These are phyloP conservation scores for Heterobasidion parviporum DNA, from an alignment of 1,284 basidiomycete genomes.

Conservation along the genomic window DNA sequence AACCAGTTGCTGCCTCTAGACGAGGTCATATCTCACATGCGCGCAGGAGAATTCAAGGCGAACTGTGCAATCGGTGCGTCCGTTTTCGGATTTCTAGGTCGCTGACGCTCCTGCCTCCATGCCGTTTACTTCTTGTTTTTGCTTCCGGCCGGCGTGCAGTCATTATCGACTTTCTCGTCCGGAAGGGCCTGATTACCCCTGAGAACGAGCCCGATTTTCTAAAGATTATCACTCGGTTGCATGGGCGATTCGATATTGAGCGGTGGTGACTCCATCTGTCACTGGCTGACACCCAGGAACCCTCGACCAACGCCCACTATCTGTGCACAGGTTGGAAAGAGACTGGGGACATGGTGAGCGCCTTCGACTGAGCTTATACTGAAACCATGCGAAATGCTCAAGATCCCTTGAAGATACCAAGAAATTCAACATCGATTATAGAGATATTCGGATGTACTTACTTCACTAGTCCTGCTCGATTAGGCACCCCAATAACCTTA, in stretches of 20 bases:
- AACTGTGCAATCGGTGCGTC: slow-evolving; percentile 72
- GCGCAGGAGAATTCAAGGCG: slow-evolving; percentile 70
- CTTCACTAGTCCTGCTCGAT: too few species aligned
- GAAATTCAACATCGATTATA: too few species aligned
- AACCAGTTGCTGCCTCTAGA: slow-evolving; percentile 50
- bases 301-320: too few species aligned
- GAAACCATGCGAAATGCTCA: too few species aligned
- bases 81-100: background rate
- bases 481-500: too few species aligned
- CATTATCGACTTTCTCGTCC: slow-evolving; percentile 78
- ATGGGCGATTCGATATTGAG: slow-evolving; percentile 58
- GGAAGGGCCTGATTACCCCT: slow-evolving; percentile 68
- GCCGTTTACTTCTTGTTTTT: background rate
- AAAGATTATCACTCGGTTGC: slow-evolving; percentile 66
- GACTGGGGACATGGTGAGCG: too few species aligned
- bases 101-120: background rate
- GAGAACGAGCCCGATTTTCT: slow-evolving; percentile 72
- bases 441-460: too few species aligned
- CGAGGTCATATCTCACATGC: slow-evolving; percentile 48
- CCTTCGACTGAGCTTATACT: too few species aligned
- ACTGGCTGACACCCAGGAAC: too few species aligned
- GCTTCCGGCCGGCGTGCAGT: slow-evolving; percentile 31
- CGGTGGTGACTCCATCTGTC: slow-evolving; percentile 33
- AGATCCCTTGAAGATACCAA: too few species aligned
- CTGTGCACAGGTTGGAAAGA: too few species aligned